Evolutionary conservation across 768 basidiomycete species (phyloP), one percentile per base, ranked within the genome.

Genomic region (Collybia sp.): DNA sequence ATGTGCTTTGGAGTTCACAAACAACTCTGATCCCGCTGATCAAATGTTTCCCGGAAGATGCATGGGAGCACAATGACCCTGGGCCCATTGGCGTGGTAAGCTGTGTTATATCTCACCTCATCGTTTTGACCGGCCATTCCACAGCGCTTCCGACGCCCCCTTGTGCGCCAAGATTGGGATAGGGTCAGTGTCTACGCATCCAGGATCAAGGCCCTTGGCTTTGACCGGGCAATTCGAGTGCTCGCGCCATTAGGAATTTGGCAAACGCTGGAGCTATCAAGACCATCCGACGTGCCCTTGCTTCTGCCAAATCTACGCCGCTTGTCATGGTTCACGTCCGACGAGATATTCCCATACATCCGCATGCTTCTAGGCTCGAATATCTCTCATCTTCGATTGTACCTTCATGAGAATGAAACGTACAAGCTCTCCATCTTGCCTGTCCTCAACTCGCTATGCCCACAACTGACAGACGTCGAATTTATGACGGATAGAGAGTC

Each of bases 1-100:
- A 48, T 33, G 37, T 5, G 15, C 16, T 48, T 5, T 48, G 47
- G 47, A 20, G 35, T 4, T 12, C 15, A 12, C 42, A 38, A 31
- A 18, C 10, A 6, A 38, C 31, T 30, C 30, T 48, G 2, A 25
- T n/a, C 8, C 34, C 34, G 12, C 35, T 48, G 8, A 13, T 48
- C 6, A 48, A 38, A 33, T 48, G 47, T 48, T 44, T 48, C 25
- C 47, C 47, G 17, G 16, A 17, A 17, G 42, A 44, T 11, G 11
- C 30, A 13, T 44, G 25, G 32, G 32, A 18, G 15, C 31, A 11
- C n/a, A n/a, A n/a, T n/a, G n/a, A n/a, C n/a, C n/a, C 4, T n/a
- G 25, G 25, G 25, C 8, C n/a, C n/a, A n/a, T 25, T 8, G 25
- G 8, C 8, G 8, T 25, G 4, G 25, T 25, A 25, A 25, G 25